phyloP scores from a whole-genome alignment of 352 stramenopile genomes.

The Phytopythium cucurbitacearum region DNA sequence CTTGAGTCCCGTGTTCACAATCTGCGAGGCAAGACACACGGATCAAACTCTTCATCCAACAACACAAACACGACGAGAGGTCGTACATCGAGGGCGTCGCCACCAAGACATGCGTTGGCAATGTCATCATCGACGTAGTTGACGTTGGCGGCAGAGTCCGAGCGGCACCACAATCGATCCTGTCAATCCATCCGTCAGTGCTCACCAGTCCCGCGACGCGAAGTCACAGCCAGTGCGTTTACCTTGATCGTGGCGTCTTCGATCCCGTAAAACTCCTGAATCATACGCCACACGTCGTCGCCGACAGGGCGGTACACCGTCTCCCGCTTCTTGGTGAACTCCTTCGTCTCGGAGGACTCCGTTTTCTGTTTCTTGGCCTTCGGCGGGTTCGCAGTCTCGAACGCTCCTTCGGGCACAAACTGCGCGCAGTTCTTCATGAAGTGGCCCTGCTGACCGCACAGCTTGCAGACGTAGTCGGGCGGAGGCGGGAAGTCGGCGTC shows the following conservation, averaged over 20 bases:
- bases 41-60: neutral
- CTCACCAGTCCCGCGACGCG: neutral
- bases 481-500: conserved; percentile 40
- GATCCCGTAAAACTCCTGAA: conserved; percentile 68
- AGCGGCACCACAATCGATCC: conserved; percentile 68
- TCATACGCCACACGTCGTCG: conserved; percentile 52
- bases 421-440: conserved; percentile 72
- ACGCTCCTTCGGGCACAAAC: conserved; percentile 51
- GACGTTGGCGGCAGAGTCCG: conserved; percentile 64
- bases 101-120: conserved; percentile 48
- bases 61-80: neutral
- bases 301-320: conserved; percentile 64
- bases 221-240: conserved; percentile 1
- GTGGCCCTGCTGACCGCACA: conserved; percentile 59
- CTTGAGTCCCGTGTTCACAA: conserved; percentile 91
- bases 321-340: conserved; percentile 43
- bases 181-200: conserved; percentile 9
- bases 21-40: conserved; percentile 26
- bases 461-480: conserved; percentile 70
- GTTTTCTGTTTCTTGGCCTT: conserved; percentile 50
- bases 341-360: conserved; percentile 11
- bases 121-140: conserved; percentile 81
- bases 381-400: conserved; percentile 20
- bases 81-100: conserved; percentile 60
- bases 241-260: conserved; percentile 46